Conservation (phyloP, 805 yeast genomes). For the Sporopachydermia lactativora region DNA sequence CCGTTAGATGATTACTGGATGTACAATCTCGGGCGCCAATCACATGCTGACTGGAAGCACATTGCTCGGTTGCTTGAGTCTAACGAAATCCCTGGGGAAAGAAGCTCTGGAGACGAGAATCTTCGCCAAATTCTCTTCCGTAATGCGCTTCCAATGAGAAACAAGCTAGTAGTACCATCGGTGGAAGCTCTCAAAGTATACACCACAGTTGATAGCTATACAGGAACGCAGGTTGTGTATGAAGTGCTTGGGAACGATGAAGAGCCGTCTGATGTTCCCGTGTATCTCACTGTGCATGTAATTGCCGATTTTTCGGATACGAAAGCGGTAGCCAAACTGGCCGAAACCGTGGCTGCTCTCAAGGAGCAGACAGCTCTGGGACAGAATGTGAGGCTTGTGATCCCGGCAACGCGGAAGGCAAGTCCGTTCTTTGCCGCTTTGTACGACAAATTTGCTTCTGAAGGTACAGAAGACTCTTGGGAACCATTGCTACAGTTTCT, state of each 20-base stretch:
- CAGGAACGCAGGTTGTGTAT: not conserved
- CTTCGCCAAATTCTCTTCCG: conserved; percentile 21
- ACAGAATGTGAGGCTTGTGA: too few relatives aligned
- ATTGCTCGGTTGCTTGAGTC: conserved; percentile 7
- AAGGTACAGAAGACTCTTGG: too few relatives aligned
- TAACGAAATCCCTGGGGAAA: conserved; percentile 6
- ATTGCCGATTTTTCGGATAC: too few relatives aligned
- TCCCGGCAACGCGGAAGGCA: too few relatives aligned
- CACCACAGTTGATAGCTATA: conserved; percentile 13
- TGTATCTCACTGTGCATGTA: not conserved
- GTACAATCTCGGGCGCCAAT: conserved; percentile 33
- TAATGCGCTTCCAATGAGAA: conserved; percentile 29
- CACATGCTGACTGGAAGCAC: conserved; percentile 35
- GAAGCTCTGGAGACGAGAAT: conserved; percentile 4
- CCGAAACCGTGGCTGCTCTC: too few relatives aligned
- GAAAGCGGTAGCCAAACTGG: too few relatives aligned
- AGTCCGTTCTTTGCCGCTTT: too few relatives aligned
- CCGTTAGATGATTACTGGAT: conserved; percentile 41
- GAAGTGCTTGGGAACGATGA: not conserved
- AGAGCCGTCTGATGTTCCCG: not conserved
- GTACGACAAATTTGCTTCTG: too few relatives aligned
- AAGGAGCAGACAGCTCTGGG: too few relatives aligned
- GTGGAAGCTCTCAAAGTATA: conserved; percentile 20
- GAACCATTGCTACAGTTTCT: not conserved
- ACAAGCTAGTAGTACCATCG: conserved; percentile 38